Conservation (phyloP, 345 rosid species). For the Arabis hirsuta region DNA sequence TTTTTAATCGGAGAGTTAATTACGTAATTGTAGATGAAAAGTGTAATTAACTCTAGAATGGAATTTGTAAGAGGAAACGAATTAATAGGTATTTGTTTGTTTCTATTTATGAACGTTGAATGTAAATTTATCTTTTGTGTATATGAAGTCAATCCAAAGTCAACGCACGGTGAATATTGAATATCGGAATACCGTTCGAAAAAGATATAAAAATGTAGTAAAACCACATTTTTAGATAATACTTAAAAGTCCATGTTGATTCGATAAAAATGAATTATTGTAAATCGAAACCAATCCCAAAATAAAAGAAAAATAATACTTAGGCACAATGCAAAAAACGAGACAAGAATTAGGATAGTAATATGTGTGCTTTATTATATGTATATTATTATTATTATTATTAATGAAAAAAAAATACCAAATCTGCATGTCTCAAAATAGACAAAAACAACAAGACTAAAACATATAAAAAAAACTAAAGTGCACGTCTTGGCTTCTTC, state of each 20-base stretch:
- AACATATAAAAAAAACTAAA: neutral
- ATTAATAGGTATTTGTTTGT: conserved; percentile 26
- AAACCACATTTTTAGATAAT: conserved; percentile 19
- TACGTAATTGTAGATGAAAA: conserved; percentile 3
- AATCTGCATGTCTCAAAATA: neutral
- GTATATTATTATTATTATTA: too few relatives aligned
- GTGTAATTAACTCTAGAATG: conserved; percentile 32
- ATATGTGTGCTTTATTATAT: too few relatives aligned
- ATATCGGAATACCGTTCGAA: conserved; percentile 23
- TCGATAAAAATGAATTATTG: too few relatives aligned
- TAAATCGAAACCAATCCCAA: too few relatives aligned
- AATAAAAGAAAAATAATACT: too few relatives aligned
- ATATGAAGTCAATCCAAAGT: conserved; percentile 25
- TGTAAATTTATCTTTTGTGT: conserved; percentile 7
- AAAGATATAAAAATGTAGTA: neutral
- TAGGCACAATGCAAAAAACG: too few relatives aligned
- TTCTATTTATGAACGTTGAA: conserved; percentile 36
- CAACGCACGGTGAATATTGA: conserved; percentile 30
- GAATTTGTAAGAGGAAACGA: conserved; percentile 19
- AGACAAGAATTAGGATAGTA: too few relatives aligned
- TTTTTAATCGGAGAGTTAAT: conserved; percentile 31
- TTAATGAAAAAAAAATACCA: neutral
- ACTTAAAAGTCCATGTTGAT: neutral
- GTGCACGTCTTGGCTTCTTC: conserved; percentile 17
- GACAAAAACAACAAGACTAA: neutral